A percentile compares a stretch with the other conserved stretches of the same genome.
phyloP scores from a whole-genome alignment of 306 rosid species.

The Pachyrhizus erosus region DNA sequence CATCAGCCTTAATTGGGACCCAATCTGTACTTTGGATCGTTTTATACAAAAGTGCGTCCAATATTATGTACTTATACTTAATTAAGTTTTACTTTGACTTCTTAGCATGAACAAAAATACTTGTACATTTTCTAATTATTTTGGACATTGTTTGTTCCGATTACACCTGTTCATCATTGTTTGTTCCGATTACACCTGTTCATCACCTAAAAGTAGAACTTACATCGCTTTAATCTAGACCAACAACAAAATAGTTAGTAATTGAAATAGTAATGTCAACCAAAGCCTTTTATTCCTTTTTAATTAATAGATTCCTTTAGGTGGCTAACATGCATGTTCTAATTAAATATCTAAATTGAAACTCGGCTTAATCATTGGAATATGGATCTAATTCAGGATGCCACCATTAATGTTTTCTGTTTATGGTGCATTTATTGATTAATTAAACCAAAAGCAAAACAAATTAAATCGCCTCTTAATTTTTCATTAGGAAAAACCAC shows the following conservation, averaged over 20 bases:
- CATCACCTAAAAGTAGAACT: conserved; percentile 34
- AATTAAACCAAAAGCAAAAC: conserved; percentile 15
- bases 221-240: conserved; percentile 2
- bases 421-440: conserved; percentile 2
- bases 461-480: neutral
- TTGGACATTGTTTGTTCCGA: conserved; percentile 22
- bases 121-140: neutral
- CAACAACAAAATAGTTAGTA: neutral
- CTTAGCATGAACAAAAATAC: neutral
- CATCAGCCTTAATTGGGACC: conserved; percentile 39
- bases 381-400: conserved; percentile 42
- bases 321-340: conserved; percentile 50
- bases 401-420: conserved; percentile 40
- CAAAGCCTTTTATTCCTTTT: neutral
- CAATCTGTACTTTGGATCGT: conserved; percentile 34
- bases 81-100: conserved; percentile 39
- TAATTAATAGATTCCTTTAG: conserved; percentile 36
- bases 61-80: conserved; percentile 34
- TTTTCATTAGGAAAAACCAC: neutral
- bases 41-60: conserved; percentile 31
- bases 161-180: conserved; percentile 37
- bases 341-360: conserved; percentile 42
- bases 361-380: conserved; percentile 51
- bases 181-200: conserved; percentile 37
- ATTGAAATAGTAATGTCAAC: conserved; percentile 30